Evolutionary conservation across 805 yeast species (phyloP).

Genomic region (Candida hungchunana): DNA sequence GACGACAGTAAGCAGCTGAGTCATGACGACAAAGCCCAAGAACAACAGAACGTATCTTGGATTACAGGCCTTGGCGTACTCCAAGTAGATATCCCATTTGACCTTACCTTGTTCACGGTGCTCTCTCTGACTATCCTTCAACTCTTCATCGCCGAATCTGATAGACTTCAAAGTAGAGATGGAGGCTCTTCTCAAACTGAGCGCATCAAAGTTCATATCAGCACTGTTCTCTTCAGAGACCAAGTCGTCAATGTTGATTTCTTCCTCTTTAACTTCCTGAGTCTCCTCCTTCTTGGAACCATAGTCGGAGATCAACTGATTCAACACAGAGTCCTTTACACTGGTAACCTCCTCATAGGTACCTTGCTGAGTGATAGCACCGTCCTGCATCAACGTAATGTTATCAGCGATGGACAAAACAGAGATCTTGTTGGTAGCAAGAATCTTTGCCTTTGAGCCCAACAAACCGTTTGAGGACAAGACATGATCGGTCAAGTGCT

Average conservation of each 20-base stretch:
- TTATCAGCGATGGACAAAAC: conserved; percentile 73
- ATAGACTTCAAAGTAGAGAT: conserved; percentile 40
- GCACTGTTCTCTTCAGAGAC: conserved; percentile 25
- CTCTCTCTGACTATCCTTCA: conserved; percentile 46
- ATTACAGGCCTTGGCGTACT: conserved; percentile 87
- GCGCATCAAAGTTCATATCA: conserved; percentile 30
- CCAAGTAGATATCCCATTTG: conserved; percentile 76
- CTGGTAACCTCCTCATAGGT: conserved; percentile 49
- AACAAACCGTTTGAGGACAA: conserved; percentile 78
- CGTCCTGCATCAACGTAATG: conserved; percentile 65
- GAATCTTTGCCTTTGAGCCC: conserved; percentile 64
- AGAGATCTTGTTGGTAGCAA: conserved; percentile 84
- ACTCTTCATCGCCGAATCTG: conserved; percentile 32
- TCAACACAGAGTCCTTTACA: conserved; percentile 43
- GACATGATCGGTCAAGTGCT: conserved; percentile 76
- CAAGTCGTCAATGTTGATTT: conserved; percentile 16
- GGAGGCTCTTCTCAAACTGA: conserved; percentile 60
- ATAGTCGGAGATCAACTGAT: conserved; percentile 54
- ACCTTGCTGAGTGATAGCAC: conserved; percentile 65
- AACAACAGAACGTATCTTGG: conserved; percentile 57
- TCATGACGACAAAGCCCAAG: conserved; percentile 48
- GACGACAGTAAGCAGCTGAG: conserved; percentile 58
- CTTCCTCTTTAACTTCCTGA: conserved; percentile 17
- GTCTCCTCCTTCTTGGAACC: conserved; percentile 44
- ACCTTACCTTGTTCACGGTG: conserved; percentile 92